A percentile compares a stretch with the other conserved stretches of the same genome.
phyloP scores from a whole-genome alignment of 1,284 basidiomycete species.

The Ganoderma resinaceum region DNA sequence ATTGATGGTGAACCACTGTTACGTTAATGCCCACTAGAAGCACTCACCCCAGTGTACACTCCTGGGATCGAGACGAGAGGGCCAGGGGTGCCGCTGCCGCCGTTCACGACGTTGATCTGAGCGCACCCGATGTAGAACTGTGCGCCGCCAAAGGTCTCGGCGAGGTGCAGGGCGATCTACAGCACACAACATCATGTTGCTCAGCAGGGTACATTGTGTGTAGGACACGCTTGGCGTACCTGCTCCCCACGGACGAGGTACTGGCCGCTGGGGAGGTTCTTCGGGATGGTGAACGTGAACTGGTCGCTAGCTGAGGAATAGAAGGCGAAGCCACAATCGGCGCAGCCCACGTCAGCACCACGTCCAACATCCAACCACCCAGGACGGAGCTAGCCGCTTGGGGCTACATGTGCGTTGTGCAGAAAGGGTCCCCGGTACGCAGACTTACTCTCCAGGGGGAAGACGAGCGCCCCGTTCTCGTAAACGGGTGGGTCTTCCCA shows the following conservation, averaged over 20 bases:
- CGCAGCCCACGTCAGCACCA: background rate
- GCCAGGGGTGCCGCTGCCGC: slow-evolving; percentile 47
- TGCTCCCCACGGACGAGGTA: slow-evolving; percentile 41
- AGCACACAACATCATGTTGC: background rate
- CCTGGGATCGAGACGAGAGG: slow-evolving; percentile 51
- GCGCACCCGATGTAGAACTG: slow-evolving; percentile 48
- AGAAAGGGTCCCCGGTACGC: background rate
- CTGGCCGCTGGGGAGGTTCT: slow-evolving; percentile 38
- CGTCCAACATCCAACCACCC: background rate
- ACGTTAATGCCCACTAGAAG: background rate
- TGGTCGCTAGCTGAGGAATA: slow-evolving; percentile 40
- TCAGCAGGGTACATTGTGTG: background rate
- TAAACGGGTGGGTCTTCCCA: slow-evolving; percentile 49
- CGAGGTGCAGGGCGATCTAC: slow-evolving; percentile 48
- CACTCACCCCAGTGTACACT: slow-evolving; percentile 45
- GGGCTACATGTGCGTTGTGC: background rate
- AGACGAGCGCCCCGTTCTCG: slow-evolving; percentile 43
- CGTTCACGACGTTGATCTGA: slow-evolving; percentile 47
- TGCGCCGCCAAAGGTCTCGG: slow-evolving; percentile 41
- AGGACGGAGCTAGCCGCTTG: background rate
- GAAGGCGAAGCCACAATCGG: background rate
- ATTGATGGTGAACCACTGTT: background rate
- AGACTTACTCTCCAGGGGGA: slow-evolving; percentile 46
- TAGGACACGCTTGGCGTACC: slow-evolving; percentile 17
- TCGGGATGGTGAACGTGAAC: slow-evolving; percentile 49